Base-by-base conservation (phyloP, 306 rosid species). In the Crataegus laevigata region DNA sequence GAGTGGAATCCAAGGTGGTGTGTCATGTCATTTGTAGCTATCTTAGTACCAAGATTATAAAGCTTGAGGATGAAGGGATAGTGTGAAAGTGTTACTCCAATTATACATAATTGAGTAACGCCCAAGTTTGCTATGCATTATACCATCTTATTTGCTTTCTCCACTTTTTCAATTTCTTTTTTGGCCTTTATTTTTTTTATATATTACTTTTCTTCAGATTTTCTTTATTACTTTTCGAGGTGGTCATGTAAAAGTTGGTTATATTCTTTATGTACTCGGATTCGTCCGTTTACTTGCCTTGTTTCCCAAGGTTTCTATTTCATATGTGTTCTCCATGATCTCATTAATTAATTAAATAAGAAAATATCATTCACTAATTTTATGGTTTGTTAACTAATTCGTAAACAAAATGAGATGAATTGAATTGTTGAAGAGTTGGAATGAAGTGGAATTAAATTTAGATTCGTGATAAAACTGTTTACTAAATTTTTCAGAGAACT, bases 51-150 rank as follows among this genome's bases (percentile, higher is more conserved):
- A 6, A 6, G 21, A 26, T 25, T 58, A 18, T 73, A 28, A 28
- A 61, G 17, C 59, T 73, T 73, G n/a, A 21, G 45, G 24, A 43
- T 11, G 29, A 73, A 73, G 60, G 45, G 60, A 73, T 26, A 12
- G 61, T 57, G 61, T 57, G 61, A 25, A 25, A 17, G 52, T 73
- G 77, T 60, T 73, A 58, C 26, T 38, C 36, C 68, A 72, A 72
- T 71, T 59, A 72, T 18, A 17, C 60, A 59, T 9, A 34, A 15
- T 40, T 40, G 69, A 73, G 77, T 73, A 40, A 60, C 19, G 40
- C 68, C 14, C 19, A 73, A 73, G 77, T 13, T 58, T 73, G 32
- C 68, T 40, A 38, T 3, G 26, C 6, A 25, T 11, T 25, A n/a
- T 58, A 72, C 13, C 38, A 10, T 15, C n/a, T 59, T 17, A 18